Conservation (phyloP, 768 basidiomycete species). For the Calocybe indica region DNA sequence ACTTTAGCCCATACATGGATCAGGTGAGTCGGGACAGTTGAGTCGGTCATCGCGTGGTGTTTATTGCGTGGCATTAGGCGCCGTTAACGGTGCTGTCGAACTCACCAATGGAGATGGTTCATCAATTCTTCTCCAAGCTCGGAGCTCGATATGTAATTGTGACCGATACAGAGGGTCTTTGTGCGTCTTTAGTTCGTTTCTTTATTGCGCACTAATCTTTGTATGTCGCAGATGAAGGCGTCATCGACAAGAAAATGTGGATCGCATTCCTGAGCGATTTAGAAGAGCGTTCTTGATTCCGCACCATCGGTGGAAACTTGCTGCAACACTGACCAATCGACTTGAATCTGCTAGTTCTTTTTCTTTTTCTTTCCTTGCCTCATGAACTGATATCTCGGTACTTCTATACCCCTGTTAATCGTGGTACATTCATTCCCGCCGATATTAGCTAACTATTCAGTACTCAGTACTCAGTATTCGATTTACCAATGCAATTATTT, state of each 20-base stretch:
- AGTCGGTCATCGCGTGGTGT: neutral
- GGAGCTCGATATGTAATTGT: constrained; percentile 89
- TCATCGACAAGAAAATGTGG: constrained; percentile 95
- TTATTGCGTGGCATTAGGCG: constrained; percentile 41
- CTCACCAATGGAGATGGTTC: constrained; percentile 86
- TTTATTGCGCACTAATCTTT: neutral
- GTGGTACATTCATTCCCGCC: too few species aligned
- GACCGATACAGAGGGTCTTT: constrained; percentile 75
- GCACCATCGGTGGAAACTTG: neutral
- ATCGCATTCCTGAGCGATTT: constrained; percentile 78
- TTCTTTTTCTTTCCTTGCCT: neutral
- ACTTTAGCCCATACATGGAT: constrained; percentile 89
- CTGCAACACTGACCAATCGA: too few species aligned
- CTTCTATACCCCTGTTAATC: too few species aligned
- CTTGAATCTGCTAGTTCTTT: too few species aligned
- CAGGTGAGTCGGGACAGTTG: constrained; percentile 40
- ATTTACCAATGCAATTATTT: neutral
- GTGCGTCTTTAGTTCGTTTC: constrained; percentile 33
- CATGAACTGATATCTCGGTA: neutral
- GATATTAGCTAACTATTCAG: neutral
- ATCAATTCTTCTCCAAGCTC: constrained; percentile 91
- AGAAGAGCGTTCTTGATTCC: constrained; percentile 43
- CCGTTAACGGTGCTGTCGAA: constrained; percentile 81
- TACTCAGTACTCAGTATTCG: neutral
- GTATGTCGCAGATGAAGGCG: constrained; percentile 62